Evolutionary conservation across 768 basidiomycete genomes (phyloP), one percentile per base, ranked within the genome.

Genomic region (Rubroboletus pulcherrimus): DNA sequence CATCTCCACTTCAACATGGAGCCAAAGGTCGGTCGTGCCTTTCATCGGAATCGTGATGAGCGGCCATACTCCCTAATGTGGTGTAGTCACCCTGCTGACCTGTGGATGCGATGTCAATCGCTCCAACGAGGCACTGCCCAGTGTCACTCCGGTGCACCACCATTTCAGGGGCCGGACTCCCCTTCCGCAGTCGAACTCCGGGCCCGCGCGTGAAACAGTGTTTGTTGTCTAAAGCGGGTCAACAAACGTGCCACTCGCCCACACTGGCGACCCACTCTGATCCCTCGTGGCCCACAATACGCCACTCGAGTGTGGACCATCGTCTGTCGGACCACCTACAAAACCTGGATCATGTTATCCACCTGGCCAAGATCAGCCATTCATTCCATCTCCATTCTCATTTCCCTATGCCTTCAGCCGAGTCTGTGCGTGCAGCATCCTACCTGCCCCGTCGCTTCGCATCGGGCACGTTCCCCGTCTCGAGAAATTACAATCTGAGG

Each of bases 391-490:
- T 24, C n/a, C 37, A 30, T 47, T 47, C 10, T n/a, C 37, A 30
- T 44, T 41, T 31, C 49, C 31, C 40, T 9, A 65, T 66, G 61
- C 29, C 55, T 29, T 29, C 51, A 2, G 39, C 26, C 50, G 51
- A 58, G 31, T 33, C 56, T 1, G 35, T 26, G 7, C 47, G 50
- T 44, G 26, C 55, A 47, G 38, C 51, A 6, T 60, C 61, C 40
- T 67, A 57, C 7, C 35, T 59, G 26, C 66, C 66, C 8, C 59
- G 43, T 42, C 58, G 54, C 19, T 65, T 54, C 52, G 61, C 57
- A 7, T 65, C 65, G 21, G 65, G 67, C 52, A 68, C 67, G 44
- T 69, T 69, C 30, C 65, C 67, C 34, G 68, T 68, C 49, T 61
- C 67, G 19, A 56, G 40, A 48, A 46, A 64, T 37, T 67, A 69